A percentile compares a stretch with the other conserved stretches of the same genome.
phyloP scores from a whole-genome alignment of 169 alveolate species.

The Prorocentrum cordatum region DNA sequence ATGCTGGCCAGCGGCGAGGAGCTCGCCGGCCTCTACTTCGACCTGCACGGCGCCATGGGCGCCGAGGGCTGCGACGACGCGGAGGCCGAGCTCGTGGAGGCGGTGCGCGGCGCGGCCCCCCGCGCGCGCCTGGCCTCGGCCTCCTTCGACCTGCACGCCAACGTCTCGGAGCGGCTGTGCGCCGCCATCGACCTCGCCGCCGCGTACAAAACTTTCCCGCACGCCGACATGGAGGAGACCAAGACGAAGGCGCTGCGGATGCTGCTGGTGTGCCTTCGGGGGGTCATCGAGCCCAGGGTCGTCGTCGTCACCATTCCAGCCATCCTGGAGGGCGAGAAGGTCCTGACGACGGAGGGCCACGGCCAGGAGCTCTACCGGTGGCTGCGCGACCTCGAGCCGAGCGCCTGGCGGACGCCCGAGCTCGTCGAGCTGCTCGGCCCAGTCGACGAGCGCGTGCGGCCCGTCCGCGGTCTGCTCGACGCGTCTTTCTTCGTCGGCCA shows the following conservation, averaged over 20 bases:
- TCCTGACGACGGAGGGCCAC: slow-evolving; percentile 4
- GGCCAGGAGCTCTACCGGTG: not conserved
- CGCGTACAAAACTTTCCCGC: slow-evolving; percentile 1
- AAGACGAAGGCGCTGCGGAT: slow-evolving; percentile 11
- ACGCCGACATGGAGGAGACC: slow-evolving; percentile 8
- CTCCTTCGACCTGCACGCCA: slow-evolving; percentile 4
- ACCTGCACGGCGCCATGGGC: slow-evolving; percentile 8
- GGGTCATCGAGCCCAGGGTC: too few species aligned
- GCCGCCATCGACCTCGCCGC: not conserved
- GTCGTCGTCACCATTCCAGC: not conserved
- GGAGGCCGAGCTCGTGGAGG: not conserved
- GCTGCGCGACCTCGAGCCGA: not conserved
- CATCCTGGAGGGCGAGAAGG: not conserved
- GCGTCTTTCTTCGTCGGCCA: slow-evolving; percentile 2
- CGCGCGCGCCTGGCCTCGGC: not conserved
- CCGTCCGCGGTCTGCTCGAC: not conserved
- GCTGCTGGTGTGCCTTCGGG: too few species aligned
- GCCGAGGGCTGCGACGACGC: not conserved
- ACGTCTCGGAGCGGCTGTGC: not conserved
- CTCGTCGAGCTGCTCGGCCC: not conserved
- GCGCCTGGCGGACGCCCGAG: not conserved
- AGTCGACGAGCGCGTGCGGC: not conserved
- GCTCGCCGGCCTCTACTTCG: not conserved
- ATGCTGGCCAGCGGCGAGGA: too few species aligned
- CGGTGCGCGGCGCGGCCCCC: not conserved